Conservation (phyloP, 768 basidiomycete species). For the Boletus sensibilis region DNA sequence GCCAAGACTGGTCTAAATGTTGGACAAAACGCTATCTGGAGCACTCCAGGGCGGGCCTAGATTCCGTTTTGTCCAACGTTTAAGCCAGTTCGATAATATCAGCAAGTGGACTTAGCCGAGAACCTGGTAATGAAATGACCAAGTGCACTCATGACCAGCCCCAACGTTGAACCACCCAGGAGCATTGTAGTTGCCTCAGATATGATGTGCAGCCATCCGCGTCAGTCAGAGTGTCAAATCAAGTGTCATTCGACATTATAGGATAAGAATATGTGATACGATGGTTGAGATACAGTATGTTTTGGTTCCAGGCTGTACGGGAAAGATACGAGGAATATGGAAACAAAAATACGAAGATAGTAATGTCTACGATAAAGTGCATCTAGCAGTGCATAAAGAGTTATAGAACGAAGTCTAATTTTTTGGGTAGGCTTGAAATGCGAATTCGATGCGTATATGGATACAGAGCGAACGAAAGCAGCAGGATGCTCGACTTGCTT, state of each 20-base stretch:
- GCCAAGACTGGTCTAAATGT: too few species aligned
- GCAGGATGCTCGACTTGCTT: slow-evolving; percentile 12
- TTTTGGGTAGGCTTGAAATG: background rate
- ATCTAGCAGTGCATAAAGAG: slow-evolving; percentile 13
- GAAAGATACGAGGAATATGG: slow-evolving; percentile 12
- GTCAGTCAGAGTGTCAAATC: background rate
- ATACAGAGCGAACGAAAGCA: slow-evolving; percentile 27
- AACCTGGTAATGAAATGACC: too few species aligned
- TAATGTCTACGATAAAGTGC: slow-evolving; percentile 15
- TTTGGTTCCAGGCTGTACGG: slow-evolving; percentile 17
- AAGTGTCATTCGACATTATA: slow-evolving; percentile 17
- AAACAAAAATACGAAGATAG: slow-evolving; percentile 18
- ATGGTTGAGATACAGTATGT: slow-evolving; percentile 22
- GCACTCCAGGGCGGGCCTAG: too few species aligned
- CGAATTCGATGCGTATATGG: slow-evolving; percentile 8
- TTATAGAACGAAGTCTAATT: slow-evolving; percentile 25
- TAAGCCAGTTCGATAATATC: too few species aligned
- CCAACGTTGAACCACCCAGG: too few species aligned
- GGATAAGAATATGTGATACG: slow-evolving; percentile 16
- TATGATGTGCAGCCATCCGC: too few species aligned
- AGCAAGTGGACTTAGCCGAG: too few species aligned
- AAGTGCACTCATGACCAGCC: too few species aligned
- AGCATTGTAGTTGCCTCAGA: too few species aligned
- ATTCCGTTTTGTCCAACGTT: too few species aligned
- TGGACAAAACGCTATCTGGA: too few species aligned